Conservation (phyloP, 768 basidiomycete genomes). For the Lactarius akahatsu region DNA sequence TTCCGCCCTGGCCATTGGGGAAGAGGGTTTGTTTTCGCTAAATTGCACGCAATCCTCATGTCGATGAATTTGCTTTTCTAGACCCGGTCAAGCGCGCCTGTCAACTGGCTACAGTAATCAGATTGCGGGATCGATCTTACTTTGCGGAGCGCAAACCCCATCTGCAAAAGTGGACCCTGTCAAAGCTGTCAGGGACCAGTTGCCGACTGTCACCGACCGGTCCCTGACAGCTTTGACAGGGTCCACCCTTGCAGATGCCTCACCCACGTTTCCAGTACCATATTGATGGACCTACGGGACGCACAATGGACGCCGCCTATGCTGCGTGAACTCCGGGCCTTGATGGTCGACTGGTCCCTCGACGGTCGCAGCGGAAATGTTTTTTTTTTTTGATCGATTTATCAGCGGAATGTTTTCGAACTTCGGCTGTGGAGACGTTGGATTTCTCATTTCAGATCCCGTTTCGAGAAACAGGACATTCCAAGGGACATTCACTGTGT, state of each 20-base stretch:
- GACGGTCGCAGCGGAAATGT: conserved; percentile 17
- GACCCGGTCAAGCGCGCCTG: conserved; percentile 13
- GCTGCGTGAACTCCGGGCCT: conserved; percentile 19
- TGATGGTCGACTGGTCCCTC: conserved; percentile 13
- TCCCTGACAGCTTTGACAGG: too few species aligned
- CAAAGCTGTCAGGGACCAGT: too few species aligned
- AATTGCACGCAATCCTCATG: neutral
- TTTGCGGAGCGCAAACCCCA: conserved; percentile 13
- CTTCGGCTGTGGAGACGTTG: conserved; percentile 17
- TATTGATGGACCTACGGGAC: conserved; percentile 10
- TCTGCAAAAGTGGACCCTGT: too few species aligned
- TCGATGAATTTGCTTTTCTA: neutral
- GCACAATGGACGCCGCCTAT: conserved; percentile 13
- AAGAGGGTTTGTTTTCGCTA: conserved; percentile 8
- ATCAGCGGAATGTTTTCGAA: conserved; percentile 19
- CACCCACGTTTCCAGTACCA: conserved; percentile 7
- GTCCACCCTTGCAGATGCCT: too few species aligned
- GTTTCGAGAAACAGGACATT: conserved; percentile 10
- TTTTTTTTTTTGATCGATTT: too few species aligned
- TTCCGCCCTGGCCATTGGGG: conserved; percentile 5
- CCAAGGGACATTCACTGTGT: too few species aligned
- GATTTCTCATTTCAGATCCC: conserved; percentile 14
- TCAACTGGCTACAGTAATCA: conserved; percentile 16
- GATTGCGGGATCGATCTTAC: conserved; percentile 13
- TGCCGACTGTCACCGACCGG: too few species aligned